phyloP scores from a whole-genome alignment of 176 grass and related monocot genomes.

The Oryza longistaminata region DNA sequence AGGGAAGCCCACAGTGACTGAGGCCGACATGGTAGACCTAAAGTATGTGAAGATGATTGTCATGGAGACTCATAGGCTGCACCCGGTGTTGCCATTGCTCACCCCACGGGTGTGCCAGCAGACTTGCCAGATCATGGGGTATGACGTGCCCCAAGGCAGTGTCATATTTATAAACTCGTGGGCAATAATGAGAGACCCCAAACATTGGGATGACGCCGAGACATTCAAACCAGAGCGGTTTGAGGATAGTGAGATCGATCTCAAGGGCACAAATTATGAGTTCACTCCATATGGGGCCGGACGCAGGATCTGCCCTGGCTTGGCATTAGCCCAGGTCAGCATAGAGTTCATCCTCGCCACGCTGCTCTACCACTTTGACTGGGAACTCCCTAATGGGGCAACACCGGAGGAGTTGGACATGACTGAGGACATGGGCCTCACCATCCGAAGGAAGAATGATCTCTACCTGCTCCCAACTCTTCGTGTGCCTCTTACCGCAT shows the following conservation, averaged over 20 bases:
- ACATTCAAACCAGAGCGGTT: slow-evolving; percentile 8
- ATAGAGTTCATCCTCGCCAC: neutral
- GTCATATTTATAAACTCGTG: neutral
- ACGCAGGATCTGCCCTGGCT: neutral
- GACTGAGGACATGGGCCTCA: neutral
- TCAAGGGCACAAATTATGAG: neutral
- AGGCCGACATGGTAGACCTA: slow-evolving; percentile 15
- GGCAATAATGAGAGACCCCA: neutral
- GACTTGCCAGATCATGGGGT: neutral
- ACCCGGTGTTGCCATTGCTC: neutral
- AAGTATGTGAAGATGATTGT: neutral
- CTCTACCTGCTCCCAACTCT: neutral
- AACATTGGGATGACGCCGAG: neutral
- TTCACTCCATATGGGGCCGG: neutral
- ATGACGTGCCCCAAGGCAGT: neutral
- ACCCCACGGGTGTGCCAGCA: neutral
- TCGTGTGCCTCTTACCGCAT: neutral
- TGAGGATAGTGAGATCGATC: neutral
- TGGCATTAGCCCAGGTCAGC: neutral
- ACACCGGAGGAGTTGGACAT: neutral
- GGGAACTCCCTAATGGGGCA: neutral
- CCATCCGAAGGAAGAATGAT: neutral
- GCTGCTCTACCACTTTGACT: neutral
- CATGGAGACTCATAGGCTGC: slow-evolving; percentile 19
- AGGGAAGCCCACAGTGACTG: neutral